Conservation (phyloP, 1,284 basidiomycete genomes). For the Athelia psychrophila region DNA sequence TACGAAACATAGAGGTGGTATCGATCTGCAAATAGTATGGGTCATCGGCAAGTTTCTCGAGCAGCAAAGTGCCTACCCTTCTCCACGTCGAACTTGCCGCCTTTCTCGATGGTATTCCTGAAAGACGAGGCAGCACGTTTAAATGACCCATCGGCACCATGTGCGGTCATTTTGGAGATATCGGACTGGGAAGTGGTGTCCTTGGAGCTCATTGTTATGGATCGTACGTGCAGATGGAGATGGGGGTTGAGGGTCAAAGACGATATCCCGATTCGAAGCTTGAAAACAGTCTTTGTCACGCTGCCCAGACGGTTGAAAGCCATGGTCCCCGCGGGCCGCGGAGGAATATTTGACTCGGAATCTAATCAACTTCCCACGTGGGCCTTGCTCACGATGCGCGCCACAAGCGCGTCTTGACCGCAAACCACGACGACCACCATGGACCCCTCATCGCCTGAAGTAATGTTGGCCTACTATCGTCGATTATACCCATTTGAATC, state of each 20-base stretch:
- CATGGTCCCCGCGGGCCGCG: too few relatives aligned
- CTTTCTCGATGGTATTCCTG: slow-evolving; percentile 70
- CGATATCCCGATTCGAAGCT: too few relatives aligned
- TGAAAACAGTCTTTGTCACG: too few relatives aligned
- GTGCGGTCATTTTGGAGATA: not conserved
- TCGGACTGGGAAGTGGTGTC: slow-evolving; percentile 1
- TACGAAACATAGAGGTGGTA: slow-evolving; percentile 89
- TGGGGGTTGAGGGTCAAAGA: too few relatives aligned
- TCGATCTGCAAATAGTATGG: slow-evolving; percentile 49
- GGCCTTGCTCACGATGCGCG: too few relatives aligned
- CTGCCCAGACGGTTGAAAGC: too few relatives aligned
- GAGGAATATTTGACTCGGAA: too few relatives aligned
- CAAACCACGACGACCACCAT: not conserved
- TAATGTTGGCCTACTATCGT: slow-evolving; percentile 89
- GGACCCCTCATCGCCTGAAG: slow-evolving; percentile 32
- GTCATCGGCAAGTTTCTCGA: not conserved
- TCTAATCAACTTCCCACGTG: too few relatives aligned
- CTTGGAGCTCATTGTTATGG: not conserved
- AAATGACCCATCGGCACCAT: slow-evolving; percentile 74
- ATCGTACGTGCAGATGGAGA: not conserved
- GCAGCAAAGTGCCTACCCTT: slow-evolving; percentile 51
- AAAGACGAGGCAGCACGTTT: slow-evolving; percentile 75
- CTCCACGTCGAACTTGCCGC: slow-evolving; percentile 80
- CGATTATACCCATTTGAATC: slow-evolving; percentile 94
- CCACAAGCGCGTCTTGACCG: not conserved